Evolutionary conservation across 805 yeast genomes (phyloP).

Genomic region (Cyberlindnera maclurae): DNA sequence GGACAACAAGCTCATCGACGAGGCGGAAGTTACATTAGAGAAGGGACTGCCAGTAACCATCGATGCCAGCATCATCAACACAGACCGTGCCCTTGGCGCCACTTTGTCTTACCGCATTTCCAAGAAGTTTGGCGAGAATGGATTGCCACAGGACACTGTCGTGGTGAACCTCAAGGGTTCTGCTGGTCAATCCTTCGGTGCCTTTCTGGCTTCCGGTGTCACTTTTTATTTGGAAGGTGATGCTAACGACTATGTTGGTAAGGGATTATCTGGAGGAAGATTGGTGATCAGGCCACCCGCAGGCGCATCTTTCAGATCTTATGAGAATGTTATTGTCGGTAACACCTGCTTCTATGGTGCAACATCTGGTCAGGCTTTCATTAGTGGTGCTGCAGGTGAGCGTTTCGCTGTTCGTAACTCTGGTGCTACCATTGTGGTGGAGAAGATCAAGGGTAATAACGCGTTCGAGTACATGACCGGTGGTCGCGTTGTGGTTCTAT

Average conservation of each 20-base stretch:
- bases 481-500: conserved; percentile 92
- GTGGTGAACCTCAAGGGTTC: conserved; percentile 88
- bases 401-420: conserved; percentile 98
- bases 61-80: conserved; percentile 88
- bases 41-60: conserved; percentile 94
- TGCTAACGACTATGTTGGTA: conserved; percentile 96
- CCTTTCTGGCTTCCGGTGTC: conserved; percentile 92
- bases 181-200: conserved; percentile 99
- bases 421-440: conserved; percentile 95
- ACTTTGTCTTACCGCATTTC: conserved; percentile 92
- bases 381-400: conserved; percentile 97
- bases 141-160: conserved; percentile 92
- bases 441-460: conserved; percentile 91
- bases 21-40: conserved; percentile 90
- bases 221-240: conserved; percentile 96
- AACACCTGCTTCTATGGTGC: conserved; percentile 98
- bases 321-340: conserved; percentile 94
- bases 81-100: conserved; percentile 94
- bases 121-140: conserved; percentile 86
- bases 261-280: conserved; percentile 95
- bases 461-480: conserved; percentile 99
- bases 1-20: conserved; percentile 94
- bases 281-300: conserved; percentile 87
- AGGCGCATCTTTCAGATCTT: conserved; percentile 78
- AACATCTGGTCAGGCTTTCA: conserved; percentile 87